These are phyloP conservation scores for Phaeolepiota aurea DNA, from an alignment of 768 basidiomycete genomes.

Conservation along the genomic window DNA sequence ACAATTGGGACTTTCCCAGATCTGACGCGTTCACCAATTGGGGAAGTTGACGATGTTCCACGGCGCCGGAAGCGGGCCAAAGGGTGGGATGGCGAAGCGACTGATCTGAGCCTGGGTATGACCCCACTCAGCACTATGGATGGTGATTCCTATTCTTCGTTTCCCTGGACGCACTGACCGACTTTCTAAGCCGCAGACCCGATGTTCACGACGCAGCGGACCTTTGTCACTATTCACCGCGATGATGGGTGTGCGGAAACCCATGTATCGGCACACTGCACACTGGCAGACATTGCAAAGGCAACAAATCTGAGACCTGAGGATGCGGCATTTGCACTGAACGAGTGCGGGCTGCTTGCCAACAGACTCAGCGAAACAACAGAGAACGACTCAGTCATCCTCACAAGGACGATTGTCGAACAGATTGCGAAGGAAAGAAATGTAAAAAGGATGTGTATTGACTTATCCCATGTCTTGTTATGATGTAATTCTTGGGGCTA, in stretches of 20 bases:
- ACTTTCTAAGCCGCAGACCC: slow-evolving; percentile 28
- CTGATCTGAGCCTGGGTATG: slow-evolving; percentile 22
- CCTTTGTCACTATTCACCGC: slow-evolving; percentile 48
- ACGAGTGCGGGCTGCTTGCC: slow-evolving; percentile 74
- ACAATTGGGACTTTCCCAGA: slow-evolving; percentile 36
- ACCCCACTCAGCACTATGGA: slow-evolving; percentile 28
- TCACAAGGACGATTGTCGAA: slow-evolving; percentile 31
- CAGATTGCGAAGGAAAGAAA: slow-evolving; percentile 58
- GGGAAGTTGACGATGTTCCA: slow-evolving; percentile 16
- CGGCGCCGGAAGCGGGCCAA: slow-evolving; percentile 44
- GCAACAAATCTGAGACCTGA: slow-evolving; percentile 78
- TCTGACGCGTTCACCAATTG: slow-evolving; percentile 23
- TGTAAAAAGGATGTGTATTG: slow-evolving; percentile 66
- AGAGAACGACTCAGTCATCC: slow-evolving; percentile 30
- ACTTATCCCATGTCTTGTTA: slow-evolving; percentile 46
- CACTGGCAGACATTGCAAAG: slow-evolving; percentile 68
- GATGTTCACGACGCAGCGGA: slow-evolving; percentile 43
- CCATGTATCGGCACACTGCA: slow-evolving; percentile 60
- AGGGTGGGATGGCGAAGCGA: slow-evolving; percentile 69
- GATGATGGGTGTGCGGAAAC: slow-evolving; percentile 64
- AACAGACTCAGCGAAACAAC: slow-evolving; percentile 21
- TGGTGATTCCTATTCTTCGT: slow-evolving; percentile 20
- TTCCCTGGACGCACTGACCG: slow-evolving; percentile 2
- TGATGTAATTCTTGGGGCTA: background rate
- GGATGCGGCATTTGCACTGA: slow-evolving; percentile 83